phyloP scores from a whole-genome alignment of 2,329 filamentous ascomycete species.

The Akanthomyces lecanii region DNA sequence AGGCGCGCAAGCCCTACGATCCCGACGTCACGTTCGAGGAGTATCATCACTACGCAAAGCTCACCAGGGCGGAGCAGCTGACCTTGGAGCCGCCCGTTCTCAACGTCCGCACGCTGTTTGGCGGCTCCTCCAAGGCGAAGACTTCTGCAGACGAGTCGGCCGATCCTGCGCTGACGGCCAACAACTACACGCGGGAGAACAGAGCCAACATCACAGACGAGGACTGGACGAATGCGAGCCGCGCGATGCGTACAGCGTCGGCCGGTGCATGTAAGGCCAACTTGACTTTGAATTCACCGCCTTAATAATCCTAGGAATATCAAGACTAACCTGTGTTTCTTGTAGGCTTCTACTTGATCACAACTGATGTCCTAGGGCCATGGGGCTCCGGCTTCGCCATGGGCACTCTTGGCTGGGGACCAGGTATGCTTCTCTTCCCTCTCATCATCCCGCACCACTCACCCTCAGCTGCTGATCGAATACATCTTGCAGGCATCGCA shows the following conservation, averaged over 20 bases:
- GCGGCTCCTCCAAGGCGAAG: not conserved
- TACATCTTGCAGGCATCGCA: constrained; percentile 28
- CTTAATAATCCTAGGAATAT: not conserved
- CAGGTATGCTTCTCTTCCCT: constrained; percentile 22
- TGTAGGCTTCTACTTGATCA: constrained; percentile 43
- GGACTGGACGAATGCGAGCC: constrained; percentile 45
- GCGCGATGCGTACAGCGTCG: constrained; percentile 42
- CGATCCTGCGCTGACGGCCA: not conserved
- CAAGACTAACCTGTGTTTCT: not conserved
- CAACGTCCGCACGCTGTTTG: not conserved
- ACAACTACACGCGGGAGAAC: constrained; percentile 6
- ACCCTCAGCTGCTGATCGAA: too few relatives aligned
- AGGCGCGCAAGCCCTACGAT: constrained; percentile 22
- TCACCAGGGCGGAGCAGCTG: constrained; percentile 23
- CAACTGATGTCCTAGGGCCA: constrained; percentile 45
- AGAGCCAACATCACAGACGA: constrained; percentile 24
- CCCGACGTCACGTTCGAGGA: constrained; percentile 25
- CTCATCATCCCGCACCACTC: too few relatives aligned
- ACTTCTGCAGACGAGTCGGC: not conserved
- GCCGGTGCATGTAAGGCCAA: constrained; percentile 32
- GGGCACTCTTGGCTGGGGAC: constrained; percentile 37
- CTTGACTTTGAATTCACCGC: not conserved
- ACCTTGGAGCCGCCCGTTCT: not conserved
- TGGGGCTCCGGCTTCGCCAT: constrained; percentile 33
- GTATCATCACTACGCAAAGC: constrained; percentile 25